Evolutionary conservation across 1,284 basidiomycete species (phyloP).

Genomic region (Ganoderma lingzhi): DNA sequence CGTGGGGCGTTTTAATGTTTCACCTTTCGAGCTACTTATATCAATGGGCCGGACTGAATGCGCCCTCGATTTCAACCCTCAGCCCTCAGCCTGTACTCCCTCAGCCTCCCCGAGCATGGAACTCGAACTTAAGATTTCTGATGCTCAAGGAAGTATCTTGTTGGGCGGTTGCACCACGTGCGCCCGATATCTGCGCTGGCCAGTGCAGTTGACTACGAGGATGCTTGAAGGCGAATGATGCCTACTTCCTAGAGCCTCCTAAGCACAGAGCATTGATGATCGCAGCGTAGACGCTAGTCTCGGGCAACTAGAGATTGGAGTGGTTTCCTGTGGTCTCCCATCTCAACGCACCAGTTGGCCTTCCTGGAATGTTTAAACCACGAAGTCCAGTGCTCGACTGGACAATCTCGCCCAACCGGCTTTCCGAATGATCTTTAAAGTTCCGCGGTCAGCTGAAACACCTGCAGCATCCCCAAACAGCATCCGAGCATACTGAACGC

Average conservation of each 20-base stretch:
- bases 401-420: background rate
- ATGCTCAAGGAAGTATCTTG: too few relatives aligned
- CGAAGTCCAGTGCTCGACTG: background rate
- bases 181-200: background rate
- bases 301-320: background rate
- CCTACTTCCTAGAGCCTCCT: background rate
- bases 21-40: background rate
- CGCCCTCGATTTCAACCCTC: background rate
- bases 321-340: background rate
- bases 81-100: too few relatives aligned
- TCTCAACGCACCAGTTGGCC: background rate
- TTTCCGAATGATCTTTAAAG: background rate
- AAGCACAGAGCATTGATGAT: background rate
- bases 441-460: background rate
- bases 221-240: background rate
- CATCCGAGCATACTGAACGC: conserved; percentile 6
- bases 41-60: background rate
- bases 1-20: background rate
- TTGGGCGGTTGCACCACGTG: background rate
- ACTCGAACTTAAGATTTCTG: background rate
- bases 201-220: background rate
- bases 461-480: background rate
- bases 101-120: background rate
- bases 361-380: background rate
- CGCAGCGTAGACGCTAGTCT: background rate